A percentile compares a stretch with the other conserved stretches of the same genome.
phyloP scores from a whole-genome alignment of 2,329 filamentous ascomycete species.

The Stagonosporopsis tanaceti region DNA sequence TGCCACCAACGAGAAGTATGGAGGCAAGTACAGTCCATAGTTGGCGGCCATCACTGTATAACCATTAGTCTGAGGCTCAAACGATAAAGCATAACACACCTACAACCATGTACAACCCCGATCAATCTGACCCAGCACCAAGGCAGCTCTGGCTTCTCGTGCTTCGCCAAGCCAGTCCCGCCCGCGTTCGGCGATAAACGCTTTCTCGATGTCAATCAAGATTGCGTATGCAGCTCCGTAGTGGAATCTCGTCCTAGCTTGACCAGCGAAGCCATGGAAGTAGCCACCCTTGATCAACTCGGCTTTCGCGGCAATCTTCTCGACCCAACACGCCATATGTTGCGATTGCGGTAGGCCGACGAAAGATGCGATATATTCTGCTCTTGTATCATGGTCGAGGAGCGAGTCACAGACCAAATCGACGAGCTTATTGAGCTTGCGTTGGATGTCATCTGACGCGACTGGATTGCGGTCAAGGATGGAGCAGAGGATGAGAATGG shows the following conservation, averaged over 20 bases:
- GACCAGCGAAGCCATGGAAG: slow-evolving; percentile 50
- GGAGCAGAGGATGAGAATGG: slow-evolving; percentile 52
- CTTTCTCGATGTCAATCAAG: slow-evolving; percentile 49
- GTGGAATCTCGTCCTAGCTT: slow-evolving; percentile 41
- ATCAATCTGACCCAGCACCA: slow-evolving; percentile 44
- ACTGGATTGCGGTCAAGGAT: slow-evolving; percentile 56
- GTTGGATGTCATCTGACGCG: slow-evolving; percentile 47
- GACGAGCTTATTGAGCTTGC: slow-evolving; percentile 49
- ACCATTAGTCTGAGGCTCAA: not conserved
- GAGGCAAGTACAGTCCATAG: slow-evolving; percentile 50
- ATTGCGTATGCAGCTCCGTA: slow-evolving; percentile 53
- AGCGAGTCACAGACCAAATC: slow-evolving; percentile 42
- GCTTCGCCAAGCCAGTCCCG: slow-evolving; percentile 41
- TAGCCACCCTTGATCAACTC: slow-evolving; percentile 35
- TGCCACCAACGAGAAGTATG: slow-evolving; percentile 45
- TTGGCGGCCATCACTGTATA: slow-evolving; percentile 44
- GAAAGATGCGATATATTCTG: slow-evolving; percentile 36
- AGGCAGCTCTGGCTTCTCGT: slow-evolving; percentile 29
- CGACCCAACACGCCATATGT: slow-evolving; percentile 34
- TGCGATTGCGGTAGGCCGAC: slow-evolving; percentile 24
- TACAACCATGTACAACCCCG: slow-evolving; percentile 48
- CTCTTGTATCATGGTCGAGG: slow-evolving; percentile 30
- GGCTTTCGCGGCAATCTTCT: slow-evolving; percentile 29
- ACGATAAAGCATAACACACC: not conserved
- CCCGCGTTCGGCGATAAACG: slow-evolving; percentile 45